These are phyloP conservation scores for Tagetes erecta DNA, from an alignment of 129 eudicot species.

Conservation along the genomic window DNA sequence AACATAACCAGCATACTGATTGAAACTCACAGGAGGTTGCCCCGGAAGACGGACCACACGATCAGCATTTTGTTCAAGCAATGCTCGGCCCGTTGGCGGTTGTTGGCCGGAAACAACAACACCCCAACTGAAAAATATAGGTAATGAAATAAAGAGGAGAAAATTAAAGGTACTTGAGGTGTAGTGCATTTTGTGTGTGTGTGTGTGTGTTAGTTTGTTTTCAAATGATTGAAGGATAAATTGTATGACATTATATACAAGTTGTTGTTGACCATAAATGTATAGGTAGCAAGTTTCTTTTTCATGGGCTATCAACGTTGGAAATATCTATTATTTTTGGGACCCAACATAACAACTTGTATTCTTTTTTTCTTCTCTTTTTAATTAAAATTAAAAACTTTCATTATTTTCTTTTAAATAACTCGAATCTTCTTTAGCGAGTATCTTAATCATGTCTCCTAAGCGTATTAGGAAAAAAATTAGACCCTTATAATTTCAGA, in stretches of 20 bases:
- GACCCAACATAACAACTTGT: conserved; percentile 28
- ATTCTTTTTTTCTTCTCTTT: neutral
- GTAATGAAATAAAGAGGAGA: conserved; percentile 20
- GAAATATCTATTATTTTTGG: conserved; percentile 24
- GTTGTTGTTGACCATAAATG: conserved; percentile 31
- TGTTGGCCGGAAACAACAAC: conserved; percentile 35
- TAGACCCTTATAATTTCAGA: no score
- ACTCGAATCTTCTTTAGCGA: no score
- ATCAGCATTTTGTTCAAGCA: conserved; percentile 59
- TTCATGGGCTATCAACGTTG: conserved; percentile 31
- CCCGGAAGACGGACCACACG: conserved; percentile 67
- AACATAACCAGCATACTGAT: conserved; percentile 84
- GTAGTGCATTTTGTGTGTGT: conserved; percentile 32
- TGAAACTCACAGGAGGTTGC: conserved; percentile 69
- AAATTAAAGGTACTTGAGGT: conserved; percentile 6
- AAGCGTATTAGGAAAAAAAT: no score
- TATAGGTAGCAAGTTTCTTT: conserved; percentile 33
- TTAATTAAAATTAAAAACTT: neutral
- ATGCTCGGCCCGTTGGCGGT: conserved; percentile 22
- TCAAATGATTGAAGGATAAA: conserved; percentile 20
- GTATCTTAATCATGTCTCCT: no score
- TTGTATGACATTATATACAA: conserved; percentile 16
- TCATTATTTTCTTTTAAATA: no score
- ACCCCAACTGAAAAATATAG: conserved; percentile 19
- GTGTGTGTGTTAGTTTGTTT: conserved; percentile 14